A percentile compares a stretch with the other conserved stretches of the same genome.
Evolutionary conservation across 768 basidiomycete species (phyloP).

Genomic region (Pleurotus tuoliensis): DNA sequence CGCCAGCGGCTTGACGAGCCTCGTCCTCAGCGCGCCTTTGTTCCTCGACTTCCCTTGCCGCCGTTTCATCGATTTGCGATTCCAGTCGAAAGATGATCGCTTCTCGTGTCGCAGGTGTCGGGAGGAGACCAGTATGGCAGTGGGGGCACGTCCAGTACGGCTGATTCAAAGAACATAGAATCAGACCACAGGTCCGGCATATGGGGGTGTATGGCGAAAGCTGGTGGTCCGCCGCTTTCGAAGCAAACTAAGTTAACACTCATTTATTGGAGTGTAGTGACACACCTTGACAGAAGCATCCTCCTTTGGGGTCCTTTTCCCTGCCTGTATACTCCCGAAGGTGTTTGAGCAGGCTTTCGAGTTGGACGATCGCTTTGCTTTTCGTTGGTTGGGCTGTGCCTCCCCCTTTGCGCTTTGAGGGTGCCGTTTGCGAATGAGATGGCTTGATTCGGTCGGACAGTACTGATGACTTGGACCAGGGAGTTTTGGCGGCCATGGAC

Average conservation of each 20-base stretch:
- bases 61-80: conserved; percentile 35
- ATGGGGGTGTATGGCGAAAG: conserved; percentile 56
- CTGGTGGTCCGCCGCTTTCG: conserved; percentile 52
- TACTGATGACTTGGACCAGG: conserved; percentile 45
- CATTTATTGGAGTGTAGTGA: no score
- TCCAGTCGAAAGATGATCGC: conserved; percentile 42
- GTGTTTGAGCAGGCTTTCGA: conserved; percentile 45
- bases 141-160: conserved; percentile 55
- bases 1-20: conserved; percentile 48
- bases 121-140: conserved; percentile 36
- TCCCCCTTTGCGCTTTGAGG: conserved; percentile 32
- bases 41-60: conserved; percentile 45
- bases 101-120: conserved; percentile 27
- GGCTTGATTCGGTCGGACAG: conserved; percentile 53
- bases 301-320: conserved; percentile 53
- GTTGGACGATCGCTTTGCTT: conserved; percentile 42
- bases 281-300: conserved; percentile 69
- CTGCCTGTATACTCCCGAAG: conserved; percentile 29
- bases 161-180: conserved; percentile 56
- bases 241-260: no score
- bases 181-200: conserved; percentile 56
- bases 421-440: conserved; percentile 16
- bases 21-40: conserved; percentile 43
- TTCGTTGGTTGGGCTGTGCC: conserved; percentile 34
- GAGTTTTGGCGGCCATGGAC: conserved; percentile 20